phyloP scores from a whole-genome alignment of 768 basidiomycete genomes.

The Lyophyllum shimeji region DNA sequence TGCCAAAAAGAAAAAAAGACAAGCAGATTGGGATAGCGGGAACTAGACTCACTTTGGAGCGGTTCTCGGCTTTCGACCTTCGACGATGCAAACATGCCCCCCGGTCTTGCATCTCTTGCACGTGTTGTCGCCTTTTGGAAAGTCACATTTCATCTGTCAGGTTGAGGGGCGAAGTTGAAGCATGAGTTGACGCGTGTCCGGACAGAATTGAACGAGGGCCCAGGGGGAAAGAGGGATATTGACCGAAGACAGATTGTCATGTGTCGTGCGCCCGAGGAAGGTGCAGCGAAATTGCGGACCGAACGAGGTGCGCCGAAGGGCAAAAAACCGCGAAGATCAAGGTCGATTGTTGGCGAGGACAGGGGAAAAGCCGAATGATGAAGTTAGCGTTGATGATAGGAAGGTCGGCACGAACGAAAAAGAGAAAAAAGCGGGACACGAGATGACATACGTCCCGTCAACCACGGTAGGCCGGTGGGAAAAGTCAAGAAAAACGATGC shows the following conservation, averaged over 20 bases:
- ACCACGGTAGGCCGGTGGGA: constrained; percentile 9
- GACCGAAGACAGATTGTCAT: constrained; percentile 4
- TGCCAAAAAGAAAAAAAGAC: constrained; percentile 23
- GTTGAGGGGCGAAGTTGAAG: neutral
- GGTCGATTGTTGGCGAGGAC: constrained; percentile 9
- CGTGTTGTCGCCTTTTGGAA: constrained; percentile 68
- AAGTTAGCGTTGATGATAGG: constrained; percentile 11
- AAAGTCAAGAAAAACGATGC: constrained; percentile 24
- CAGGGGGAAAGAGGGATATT: neutral
- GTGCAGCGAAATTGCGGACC: neutral
- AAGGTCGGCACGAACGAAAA: constrained; percentile 8
- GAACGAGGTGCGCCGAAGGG: constrained; percentile 9
- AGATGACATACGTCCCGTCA: constrained; percentile 15
- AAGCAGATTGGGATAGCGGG: constrained; percentile 10
- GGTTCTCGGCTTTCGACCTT: constrained; percentile 76
- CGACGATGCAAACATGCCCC: constrained; percentile 79
- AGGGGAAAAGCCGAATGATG: constrained; percentile 14
- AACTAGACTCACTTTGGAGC: constrained; percentile 73
- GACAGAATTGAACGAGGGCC: neutral
- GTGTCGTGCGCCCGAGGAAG: neutral
- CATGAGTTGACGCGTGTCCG: neutral
- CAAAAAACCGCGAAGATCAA: constrained; percentile 14
- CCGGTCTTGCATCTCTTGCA: constrained; percentile 75
- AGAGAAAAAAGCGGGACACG: constrained; percentile 9
- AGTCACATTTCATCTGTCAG: constrained; percentile 84